Percentiles rank a stretch among this genome's conserved stretches.
Evolutionary conservation across 1,284 basidiomycete species (phyloP).

Genomic region (Apiotrichum laibachii): DNA sequence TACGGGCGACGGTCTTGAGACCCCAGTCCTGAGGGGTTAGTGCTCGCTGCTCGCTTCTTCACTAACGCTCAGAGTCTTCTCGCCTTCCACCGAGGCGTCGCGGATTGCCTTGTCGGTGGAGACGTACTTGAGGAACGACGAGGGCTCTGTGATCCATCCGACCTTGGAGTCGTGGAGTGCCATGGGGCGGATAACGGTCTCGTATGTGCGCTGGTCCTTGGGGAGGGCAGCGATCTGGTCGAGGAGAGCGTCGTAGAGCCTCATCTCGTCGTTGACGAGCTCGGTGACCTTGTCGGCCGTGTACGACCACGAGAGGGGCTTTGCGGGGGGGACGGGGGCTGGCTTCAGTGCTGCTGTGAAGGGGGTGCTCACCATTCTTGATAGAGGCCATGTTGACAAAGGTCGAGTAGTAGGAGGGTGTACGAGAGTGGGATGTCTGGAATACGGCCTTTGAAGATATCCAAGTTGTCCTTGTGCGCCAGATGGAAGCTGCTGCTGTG

Average conservation of each 20-base stretch:
- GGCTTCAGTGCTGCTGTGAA: not conserved
- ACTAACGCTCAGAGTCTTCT: slow-evolving; percentile 19
- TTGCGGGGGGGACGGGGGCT: slow-evolving; percentile 19
- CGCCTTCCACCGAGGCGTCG: slow-evolving; percentile 16
- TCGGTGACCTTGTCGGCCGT: slow-evolving; percentile 12
- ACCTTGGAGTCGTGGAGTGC: slow-evolving; percentile 9
- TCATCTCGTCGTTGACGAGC: slow-evolving; percentile 13
- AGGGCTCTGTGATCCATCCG: slow-evolving; percentile 9
- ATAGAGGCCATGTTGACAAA: not conserved
- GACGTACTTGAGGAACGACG: slow-evolving; percentile 21
- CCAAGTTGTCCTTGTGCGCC: slow-evolving; percentile 2
- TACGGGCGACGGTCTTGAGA: slow-evolving; percentile 16
- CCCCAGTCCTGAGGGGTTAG: slow-evolving; percentile 15
- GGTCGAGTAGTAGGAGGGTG: not conserved
- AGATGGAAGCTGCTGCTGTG: slow-evolving; percentile 1
- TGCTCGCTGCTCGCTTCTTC: not conserved
- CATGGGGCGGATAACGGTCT: slow-evolving; percentile 16
- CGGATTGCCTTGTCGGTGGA: slow-evolving; percentile 19
- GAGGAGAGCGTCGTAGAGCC: slow-evolving; percentile 6
- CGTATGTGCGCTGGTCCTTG: slow-evolving; percentile 22
- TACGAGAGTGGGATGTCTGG: not conserved
- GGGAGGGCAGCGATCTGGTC: slow-evolving; percentile 17
- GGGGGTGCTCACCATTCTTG: not conserved
- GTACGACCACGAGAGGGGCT: slow-evolving; percentile 18
- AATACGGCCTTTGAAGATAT: not conserved